Conservation (phyloP, 2,329 filamentous ascomycete species). For the Aspergillus candidus region DNA sequence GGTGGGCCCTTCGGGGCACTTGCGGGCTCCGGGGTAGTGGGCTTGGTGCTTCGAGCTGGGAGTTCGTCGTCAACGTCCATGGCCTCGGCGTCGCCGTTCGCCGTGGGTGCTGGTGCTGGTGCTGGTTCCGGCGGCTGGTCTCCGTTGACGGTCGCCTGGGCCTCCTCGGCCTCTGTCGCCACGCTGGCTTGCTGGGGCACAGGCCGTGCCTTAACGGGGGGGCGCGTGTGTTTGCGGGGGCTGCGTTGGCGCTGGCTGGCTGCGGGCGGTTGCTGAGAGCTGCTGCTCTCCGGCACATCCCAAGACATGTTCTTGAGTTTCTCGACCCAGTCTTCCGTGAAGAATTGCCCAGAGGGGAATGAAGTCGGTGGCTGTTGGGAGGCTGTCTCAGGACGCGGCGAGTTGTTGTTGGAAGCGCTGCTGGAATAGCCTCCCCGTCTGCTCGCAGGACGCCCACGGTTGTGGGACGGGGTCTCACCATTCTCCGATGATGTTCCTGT, state of each 20-base stretch:
- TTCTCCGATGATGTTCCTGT: conserved; percentile 22
- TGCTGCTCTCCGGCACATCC: conserved; percentile 26
- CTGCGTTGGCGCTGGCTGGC: conserved; percentile 22
- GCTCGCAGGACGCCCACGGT: no score
- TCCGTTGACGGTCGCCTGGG: conserved; percentile 24
- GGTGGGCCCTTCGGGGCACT: conserved; percentile 5
- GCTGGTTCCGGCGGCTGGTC: conserved; percentile 14
- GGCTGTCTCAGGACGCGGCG: conserved; percentile 12
- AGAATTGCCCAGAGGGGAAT: conserved; percentile 33
- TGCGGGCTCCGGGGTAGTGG: conserved; percentile 2
- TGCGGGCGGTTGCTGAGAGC: conserved; percentile 15
- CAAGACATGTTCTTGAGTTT: conserved; percentile 31
- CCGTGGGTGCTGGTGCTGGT: conserved; percentile 10
- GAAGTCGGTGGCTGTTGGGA: conserved; percentile 23
- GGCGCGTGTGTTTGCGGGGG: conserved; percentile 28
- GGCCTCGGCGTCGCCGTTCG: conserved; percentile 29
- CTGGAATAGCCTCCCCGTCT: conserved; percentile 13
- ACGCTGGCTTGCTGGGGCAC: conserved; percentile 31
- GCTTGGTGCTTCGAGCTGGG: conserved; percentile 12
- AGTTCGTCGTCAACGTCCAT: conserved; percentile 44
- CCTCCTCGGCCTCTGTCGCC: conserved; percentile 36
- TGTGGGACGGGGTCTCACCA: conserved; percentile 15
- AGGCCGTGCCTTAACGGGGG: conserved; percentile 23
- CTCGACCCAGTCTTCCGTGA: conserved; percentile 35
- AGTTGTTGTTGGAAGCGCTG: conserved; percentile 16